Percentiles rank a stretch among this genome's conserved stretches.
Evolutionary conservation across 169 alveolate genomes (phyloP).

Genomic region (Eimeria necatrix): DNA sequence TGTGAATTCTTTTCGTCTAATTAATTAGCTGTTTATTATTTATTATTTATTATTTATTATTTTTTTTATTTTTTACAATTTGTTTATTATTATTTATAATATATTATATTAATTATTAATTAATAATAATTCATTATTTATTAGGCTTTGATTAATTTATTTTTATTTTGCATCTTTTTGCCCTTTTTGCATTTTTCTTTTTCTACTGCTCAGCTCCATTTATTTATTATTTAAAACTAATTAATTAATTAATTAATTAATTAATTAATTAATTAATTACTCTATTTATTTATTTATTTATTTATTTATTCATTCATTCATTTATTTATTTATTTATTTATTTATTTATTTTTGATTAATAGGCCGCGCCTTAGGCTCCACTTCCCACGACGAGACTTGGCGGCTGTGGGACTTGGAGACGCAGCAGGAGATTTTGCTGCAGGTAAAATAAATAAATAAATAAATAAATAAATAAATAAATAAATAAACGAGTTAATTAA

Average conservation of each 20-base stretch:
- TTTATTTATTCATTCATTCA: neutral
- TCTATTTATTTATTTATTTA: neutral
- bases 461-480: too few species aligned
- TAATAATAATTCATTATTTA: neutral
- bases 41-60: neutral
- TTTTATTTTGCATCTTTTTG: neutral
- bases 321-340: neutral
- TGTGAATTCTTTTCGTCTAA: neutral
- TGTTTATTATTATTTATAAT: neutral
- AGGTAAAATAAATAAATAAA: conserved; percentile 85
- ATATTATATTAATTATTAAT: neutral
- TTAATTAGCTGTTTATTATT: neutral
- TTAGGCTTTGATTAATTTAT: neutral
- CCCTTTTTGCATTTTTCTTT: too few species aligned
- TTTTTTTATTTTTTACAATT: neutral
- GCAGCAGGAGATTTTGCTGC: conserved; percentile 87
- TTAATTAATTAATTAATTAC: neutral
- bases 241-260: too few species aligned
- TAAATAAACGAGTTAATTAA: neutral
- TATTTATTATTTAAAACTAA: too few species aligned
- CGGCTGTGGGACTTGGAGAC: conserved; percentile 93
- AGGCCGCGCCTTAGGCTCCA: conserved; percentile 74
- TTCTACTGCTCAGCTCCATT: too few species aligned
- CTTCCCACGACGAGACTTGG: conserved; percentile 95
- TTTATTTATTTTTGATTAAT: neutral